Percentiles rank a stretch among this genome's conserved stretches.
These are phyloP conservation scores for Metschnikowia colocasiae DNA, from an alignment of 805 yeast genomes.

Conservation along the genomic window DNA sequence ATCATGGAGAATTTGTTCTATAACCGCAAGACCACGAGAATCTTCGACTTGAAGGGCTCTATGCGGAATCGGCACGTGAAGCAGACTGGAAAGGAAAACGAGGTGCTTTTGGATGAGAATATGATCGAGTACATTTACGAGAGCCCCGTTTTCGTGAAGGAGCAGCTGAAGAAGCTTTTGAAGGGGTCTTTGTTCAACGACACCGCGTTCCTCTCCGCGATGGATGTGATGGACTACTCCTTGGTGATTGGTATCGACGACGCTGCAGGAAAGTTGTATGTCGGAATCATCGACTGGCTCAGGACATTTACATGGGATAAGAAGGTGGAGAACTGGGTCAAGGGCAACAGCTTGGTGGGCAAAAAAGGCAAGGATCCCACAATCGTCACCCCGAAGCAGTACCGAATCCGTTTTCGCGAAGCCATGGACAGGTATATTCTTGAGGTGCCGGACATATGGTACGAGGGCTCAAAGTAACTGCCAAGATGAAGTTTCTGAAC, in stretches of 20 bases:
- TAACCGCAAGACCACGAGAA: constrained; percentile 72
- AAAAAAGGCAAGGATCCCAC: constrained; percentile 92
- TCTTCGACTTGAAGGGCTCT: constrained; percentile 94
- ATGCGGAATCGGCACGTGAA: constrained; percentile 97
- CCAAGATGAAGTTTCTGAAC: no score
- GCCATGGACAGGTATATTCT: constrained; percentile 95
- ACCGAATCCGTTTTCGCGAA: constrained; percentile 88
- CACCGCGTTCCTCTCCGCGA: constrained; percentile 85
- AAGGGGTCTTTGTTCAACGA: constrained; percentile 94
- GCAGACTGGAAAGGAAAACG: constrained; percentile 93
- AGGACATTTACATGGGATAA: constrained; percentile 99
- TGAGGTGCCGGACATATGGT: constrained; percentile 85
- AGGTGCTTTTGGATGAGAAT: constrained; percentile 91
- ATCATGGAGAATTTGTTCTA: constrained; percentile 96
- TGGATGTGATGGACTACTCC: constrained; percentile 99
- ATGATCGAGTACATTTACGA: constrained; percentile 98
- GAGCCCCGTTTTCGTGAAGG: constrained; percentile 89
- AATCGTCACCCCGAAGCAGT: constrained; percentile 94
- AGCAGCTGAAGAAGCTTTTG: constrained; percentile 80
- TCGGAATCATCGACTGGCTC: constrained; percentile 92
- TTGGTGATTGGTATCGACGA: constrained; percentile 88
- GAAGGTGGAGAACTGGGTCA: constrained; percentile 97
- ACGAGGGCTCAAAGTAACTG: constrained; percentile 29
- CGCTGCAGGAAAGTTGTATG: constrained; percentile 63
- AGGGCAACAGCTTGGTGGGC: constrained; percentile 83